Conservation (phyloP, 2,329 filamentous ascomycete genomes). For the Hypoxylon sp. region DNA sequence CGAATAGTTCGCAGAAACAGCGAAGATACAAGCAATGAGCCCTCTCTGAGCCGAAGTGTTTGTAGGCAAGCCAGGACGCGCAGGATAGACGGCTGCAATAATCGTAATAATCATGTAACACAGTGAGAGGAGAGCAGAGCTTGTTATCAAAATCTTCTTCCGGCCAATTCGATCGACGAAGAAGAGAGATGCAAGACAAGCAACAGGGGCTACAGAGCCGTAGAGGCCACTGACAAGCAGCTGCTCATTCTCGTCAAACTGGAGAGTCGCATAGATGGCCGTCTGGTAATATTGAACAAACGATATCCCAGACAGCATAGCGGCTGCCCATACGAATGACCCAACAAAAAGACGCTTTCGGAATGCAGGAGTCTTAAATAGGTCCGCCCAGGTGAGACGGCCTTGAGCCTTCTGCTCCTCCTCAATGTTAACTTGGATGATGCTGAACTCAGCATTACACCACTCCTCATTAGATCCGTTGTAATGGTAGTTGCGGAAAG, state of each 20-base stretch:
- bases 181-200: constrained; percentile 57
- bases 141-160: constrained; percentile 57
- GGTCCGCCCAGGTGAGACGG: constrained; percentile 54
- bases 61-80: constrained; percentile 55
- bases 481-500: constrained; percentile 56
- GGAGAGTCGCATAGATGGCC: constrained; percentile 59
- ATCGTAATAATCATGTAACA: constrained; percentile 60
- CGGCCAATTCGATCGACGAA: constrained; percentile 59
- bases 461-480: constrained; percentile 57
- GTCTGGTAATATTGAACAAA: constrained; percentile 63
- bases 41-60: constrained; percentile 58
- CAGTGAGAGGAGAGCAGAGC: constrained; percentile 56
- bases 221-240: constrained; percentile 60
- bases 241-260: constrained; percentile 56
- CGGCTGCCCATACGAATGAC: constrained; percentile 59
- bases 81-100: constrained; percentile 57
- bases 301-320: constrained; percentile 60
- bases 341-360: constrained; percentile 59
- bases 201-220: constrained; percentile 57
- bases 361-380: constrained; percentile 56
- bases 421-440: constrained; percentile 57
- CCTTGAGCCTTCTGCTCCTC: constrained; percentile 53
- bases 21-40: constrained; percentile 60
- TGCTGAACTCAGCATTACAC: constrained; percentile 55
- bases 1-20: constrained; percentile 58